phyloP scores from a whole-genome alignment of 306 rosid genomes.

The Vigna mungo region DNA sequence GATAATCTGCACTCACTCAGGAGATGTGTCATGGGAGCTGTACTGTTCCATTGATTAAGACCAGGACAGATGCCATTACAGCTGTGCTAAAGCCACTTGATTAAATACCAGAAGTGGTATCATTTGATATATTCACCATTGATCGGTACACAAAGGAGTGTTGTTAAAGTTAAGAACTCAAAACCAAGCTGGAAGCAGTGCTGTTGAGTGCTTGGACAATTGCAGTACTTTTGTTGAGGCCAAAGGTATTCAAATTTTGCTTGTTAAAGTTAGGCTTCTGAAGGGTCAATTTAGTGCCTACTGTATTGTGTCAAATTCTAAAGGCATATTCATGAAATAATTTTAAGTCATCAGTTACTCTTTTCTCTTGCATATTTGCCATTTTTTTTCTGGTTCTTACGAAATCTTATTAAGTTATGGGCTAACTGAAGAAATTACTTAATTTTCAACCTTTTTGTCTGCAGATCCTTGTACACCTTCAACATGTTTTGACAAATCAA shows the following conservation, averaged over 20 bases:
- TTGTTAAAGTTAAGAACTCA: slow-evolving; percentile 66
- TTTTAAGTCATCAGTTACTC: background rate
- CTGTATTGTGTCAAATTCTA: slow-evolving; percentile 27
- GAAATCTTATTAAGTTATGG: background rate
- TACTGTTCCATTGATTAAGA: background rate
- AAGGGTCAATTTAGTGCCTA: slow-evolving; percentile 12
- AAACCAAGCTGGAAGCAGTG: slow-evolving; percentile 60
- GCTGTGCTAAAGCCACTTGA: background rate
- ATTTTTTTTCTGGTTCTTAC: slow-evolving; percentile 4
- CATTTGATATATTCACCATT: background rate
- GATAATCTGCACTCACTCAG: background rate
- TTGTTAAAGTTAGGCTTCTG: background rate
- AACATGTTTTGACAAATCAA: background rate
- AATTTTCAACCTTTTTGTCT: background rate
- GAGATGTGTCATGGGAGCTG: background rate
- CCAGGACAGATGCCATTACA: background rate
- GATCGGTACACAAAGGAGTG: slow-evolving; percentile 55
- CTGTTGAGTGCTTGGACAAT: slow-evolving; percentile 53
- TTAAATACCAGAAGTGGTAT: slow-evolving; percentile 11
- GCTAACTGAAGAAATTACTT: background rate
- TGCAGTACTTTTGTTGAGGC: slow-evolving; percentile 60
- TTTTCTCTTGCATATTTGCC: background rate
- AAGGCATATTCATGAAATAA: slow-evolving; percentile 14
- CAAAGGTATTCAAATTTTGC: slow-evolving; percentile 52
- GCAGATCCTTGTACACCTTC: background rate